Evolutionary conservation across 768 basidiomycete species (phyloP).

Genomic region (Boletus speciosus): DNA sequence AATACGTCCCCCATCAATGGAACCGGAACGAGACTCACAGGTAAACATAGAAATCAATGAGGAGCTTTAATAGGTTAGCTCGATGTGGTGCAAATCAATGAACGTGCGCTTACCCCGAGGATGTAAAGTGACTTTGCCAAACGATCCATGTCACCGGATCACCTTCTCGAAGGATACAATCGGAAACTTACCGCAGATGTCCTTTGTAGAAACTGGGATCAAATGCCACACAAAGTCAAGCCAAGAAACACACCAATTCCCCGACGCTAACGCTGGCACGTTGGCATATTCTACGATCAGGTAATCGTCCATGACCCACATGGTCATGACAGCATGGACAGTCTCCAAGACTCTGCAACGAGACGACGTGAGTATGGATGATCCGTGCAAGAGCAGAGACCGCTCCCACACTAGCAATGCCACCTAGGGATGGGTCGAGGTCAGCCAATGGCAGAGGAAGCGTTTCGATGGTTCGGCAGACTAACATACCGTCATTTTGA

Average conservation of each 20-base stretch:
- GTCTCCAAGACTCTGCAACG: slow-evolving; percentile 21
- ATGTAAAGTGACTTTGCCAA: slow-evolving; percentile 17
- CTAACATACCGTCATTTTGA: slow-evolving; percentile 22
- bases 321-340: slow-evolving; percentile 18
- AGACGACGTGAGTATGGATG: neutral
- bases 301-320: slow-evolving; percentile 25
- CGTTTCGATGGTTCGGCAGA: neutral
- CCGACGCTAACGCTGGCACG: slow-evolving; percentile 2
- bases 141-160: neutral
- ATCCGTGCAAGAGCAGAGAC: neutral
- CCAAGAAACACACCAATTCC: slow-evolving; percentile 20
- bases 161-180: neutral
- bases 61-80: slow-evolving; percentile 15
- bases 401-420: slow-evolving; percentile 16
- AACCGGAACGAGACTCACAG: slow-evolving; percentile 8
- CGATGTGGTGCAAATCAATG: neutral
- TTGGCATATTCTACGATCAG: slow-evolving; percentile 20
- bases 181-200: slow-evolving; percentile 13
- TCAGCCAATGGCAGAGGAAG: neutral
- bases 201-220: slow-evolving; percentile 10
- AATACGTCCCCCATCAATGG: neutral
- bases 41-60: slow-evolving; percentile 29
- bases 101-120: slow-evolving; percentile 18
- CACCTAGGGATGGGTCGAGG: slow-evolving; percentile 11
- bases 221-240: neutral